These are phyloP conservation scores for Sedum album DNA, from an alignment of 164 flowering plant genomes.

Conservation along the genomic window DNA sequence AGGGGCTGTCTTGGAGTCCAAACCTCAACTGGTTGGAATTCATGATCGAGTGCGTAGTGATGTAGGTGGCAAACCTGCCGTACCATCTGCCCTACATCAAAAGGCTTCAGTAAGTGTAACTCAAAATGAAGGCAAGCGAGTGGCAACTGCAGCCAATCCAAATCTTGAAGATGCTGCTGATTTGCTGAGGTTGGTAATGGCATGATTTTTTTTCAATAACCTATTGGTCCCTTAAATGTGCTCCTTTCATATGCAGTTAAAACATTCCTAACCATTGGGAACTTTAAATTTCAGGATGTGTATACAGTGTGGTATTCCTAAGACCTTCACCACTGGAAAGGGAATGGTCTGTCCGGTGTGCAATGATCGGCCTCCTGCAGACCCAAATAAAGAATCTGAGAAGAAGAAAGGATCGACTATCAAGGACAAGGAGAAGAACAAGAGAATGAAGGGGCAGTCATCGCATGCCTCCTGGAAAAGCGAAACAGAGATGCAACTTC, in stretches of 20 bases:
- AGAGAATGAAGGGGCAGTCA: constrained; percentile 96
- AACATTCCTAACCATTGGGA: background rate
- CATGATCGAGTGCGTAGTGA: constrained; percentile 92
- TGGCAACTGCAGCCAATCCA: constrained; percentile 62
- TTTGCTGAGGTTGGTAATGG: constrained; percentile 44
- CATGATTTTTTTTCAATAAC: background rate
- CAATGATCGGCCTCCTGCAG: constrained; percentile 56
- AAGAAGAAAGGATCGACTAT: constrained; percentile 59
- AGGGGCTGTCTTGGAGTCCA: constrained; percentile 90
- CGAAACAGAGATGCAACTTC: constrained; percentile 96
- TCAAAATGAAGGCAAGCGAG: constrained; percentile 47
- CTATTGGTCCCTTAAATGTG: background rate
- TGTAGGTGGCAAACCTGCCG: constrained; percentile 33
- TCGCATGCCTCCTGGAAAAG: constrained; percentile 94
- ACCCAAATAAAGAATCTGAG: constrained; percentile 35
- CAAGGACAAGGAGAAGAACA: constrained; percentile 44
- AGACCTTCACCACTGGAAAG: constrained; percentile 53
- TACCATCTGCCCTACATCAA: constrained; percentile 21
- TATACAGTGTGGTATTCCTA: constrained; percentile 84
- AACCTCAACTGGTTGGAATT: constrained; percentile 83
- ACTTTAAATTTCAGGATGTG: constrained; percentile 55
- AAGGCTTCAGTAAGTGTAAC: constrained; percentile 19
- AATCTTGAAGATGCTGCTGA: constrained; percentile 82
- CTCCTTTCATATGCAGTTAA: background rate
- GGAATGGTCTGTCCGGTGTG: constrained; percentile 85